Evolutionary conservation across 768 basidiomycete genomes (phyloP).

Genomic region (Trametopsis cervina): DNA sequence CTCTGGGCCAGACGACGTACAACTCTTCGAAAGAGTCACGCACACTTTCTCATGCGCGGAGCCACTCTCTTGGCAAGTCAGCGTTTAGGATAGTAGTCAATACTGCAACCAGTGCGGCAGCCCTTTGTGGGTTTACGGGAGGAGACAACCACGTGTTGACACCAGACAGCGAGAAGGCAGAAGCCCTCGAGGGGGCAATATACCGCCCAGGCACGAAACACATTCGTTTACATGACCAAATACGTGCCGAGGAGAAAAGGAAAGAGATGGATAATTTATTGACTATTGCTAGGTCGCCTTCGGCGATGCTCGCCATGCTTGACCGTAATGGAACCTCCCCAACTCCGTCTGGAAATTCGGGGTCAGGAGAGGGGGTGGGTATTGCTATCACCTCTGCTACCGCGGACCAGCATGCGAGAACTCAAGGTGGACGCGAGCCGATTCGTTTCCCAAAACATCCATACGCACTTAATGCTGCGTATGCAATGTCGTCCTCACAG

Average conservation of each 20-base stretch:
- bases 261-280: constrained; percentile 3
- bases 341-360: constrained; percentile 21
- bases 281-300: constrained; percentile 14
- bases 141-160: constrained; percentile 3
- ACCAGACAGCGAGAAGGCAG: constrained; percentile 14
- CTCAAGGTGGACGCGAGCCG: constrained; percentile 13
- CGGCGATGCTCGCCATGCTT: constrained; percentile 5
- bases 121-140: constrained; percentile 19
- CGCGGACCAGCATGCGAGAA: constrained; percentile 16
- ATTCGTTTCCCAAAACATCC: constrained; percentile 28
- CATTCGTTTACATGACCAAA: constrained; percentile 17
- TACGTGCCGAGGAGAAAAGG: constrained; percentile 4
- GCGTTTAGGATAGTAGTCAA: constrained; percentile 27
- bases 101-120: constrained; percentile 28
- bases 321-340: constrained; percentile 22
- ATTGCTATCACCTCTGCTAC: constrained; percentile 35
- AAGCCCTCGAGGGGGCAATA: constrained; percentile 17
- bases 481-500: constrained; percentile 3
- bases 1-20: constrained; percentile 26
- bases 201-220: constrained; percentile 21
- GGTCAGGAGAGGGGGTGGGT: constrained; percentile 29
- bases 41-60: constrained; percentile 25
- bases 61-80: constrained; percentile 32
- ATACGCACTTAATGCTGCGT: constrained; percentile 26
- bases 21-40: constrained; percentile 20